Conservation (phyloP, 164 flowering plant species). For the Nymphaea colorata region DNA sequence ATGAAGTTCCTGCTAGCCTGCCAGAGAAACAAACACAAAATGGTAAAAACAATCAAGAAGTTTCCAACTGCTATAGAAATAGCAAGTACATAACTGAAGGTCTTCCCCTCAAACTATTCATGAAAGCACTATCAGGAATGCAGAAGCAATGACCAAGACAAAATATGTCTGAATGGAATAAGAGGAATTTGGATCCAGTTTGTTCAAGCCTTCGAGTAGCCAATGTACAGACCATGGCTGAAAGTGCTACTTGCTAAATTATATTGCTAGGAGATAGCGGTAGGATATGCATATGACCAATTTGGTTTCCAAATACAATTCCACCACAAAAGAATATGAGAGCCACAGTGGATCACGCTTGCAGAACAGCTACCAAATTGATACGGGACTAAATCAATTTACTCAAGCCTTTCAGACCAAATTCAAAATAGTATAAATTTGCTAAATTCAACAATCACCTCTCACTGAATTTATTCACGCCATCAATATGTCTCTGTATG, state of each 20-base stretch:
- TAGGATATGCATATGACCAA: too few species aligned
- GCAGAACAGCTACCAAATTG: not conserved
- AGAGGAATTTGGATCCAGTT: too few species aligned
- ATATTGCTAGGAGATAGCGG: too few species aligned
- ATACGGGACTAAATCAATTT: too few species aligned
- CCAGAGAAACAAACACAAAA: not conserved
- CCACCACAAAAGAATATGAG: not conserved
- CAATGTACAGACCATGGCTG: too few species aligned
- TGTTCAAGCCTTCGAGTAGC: too few species aligned
- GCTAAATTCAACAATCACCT: conserved; percentile 28
- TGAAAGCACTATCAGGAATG: not conserved
- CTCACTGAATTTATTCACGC: conserved; percentile 48
- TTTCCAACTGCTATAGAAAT: not conserved
- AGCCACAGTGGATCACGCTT: not conserved
- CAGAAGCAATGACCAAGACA: not conserved
- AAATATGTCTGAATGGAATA: too few species aligned
- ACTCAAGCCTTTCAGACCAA: not conserved
- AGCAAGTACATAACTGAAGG: not conserved
- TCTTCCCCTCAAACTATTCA: not conserved
- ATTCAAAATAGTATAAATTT: not conserved
- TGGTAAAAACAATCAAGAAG: not conserved
- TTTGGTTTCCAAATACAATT: too few species aligned
- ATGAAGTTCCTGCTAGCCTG: not conserved
- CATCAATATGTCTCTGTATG: conserved; percentile 55
- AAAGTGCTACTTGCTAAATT: too few species aligned